These are phyloP conservation scores for Medicago truncatula DNA, from an alignment of 306 rosid species.

Conservation along the genomic window MtrunA17r5.0-ANR NC_053043.1:50694001-50694500, in stretches of 20 bases:
- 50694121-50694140: slow-evolving; percentile 69
- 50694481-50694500: slow-evolving; percentile 43
- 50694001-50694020: background rate
- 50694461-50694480: slow-evolving; percentile 46
- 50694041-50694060: slow-evolving; percentile 68
- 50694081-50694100: slow-evolving; percentile 79
- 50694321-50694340: slow-evolving; percentile 2
- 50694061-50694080: slow-evolving; percentile 71
- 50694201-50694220: slow-evolving; percentile 21
- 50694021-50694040: background rate
- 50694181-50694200: background rate
- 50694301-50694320: slow-evolving; percentile 59
- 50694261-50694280: slow-evolving; percentile 95
- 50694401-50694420: slow-evolving; percentile 38
- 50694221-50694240: slow-evolving; percentile 86
- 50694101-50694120: slow-evolving; percentile 83
- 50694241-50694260: slow-evolving; percentile 95
- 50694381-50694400: slow-evolving; percentile 40
- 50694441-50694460: slow-evolving; percentile 54
- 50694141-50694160: slow-evolving; percentile 66
- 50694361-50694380: slow-evolving; percentile 44
- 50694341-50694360: slow-evolving; percentile 21
- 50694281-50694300: slow-evolving; percentile 77
- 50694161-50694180: background rate
- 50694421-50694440: slow-evolving; percentile 49